phyloP scores from a whole-genome alignment of 2,329 filamentous ascomycete genomes.

The Delphinella strobiligena region DNA sequence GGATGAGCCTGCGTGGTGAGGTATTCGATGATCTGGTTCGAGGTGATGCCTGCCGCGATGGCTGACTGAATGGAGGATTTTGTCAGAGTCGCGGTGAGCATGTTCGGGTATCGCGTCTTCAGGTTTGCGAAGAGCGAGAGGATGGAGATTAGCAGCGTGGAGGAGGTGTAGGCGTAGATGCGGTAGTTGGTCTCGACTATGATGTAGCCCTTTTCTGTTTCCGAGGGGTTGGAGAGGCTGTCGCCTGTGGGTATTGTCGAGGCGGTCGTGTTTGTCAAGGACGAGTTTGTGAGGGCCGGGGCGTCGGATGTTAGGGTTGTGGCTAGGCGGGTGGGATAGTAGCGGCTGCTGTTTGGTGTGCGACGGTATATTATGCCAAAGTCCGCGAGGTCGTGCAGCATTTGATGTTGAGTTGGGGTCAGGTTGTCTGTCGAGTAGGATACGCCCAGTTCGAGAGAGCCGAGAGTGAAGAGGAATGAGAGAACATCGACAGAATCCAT shows the following conservation, averaged over 20 bases:
- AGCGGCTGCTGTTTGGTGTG: conserved; percentile 33
- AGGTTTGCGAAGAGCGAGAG: conserved; percentile 81
- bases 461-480: conserved; percentile 90
- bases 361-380: conserved; percentile 79
- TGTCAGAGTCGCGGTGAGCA: conserved; percentile 83
- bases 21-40: conserved; percentile 90
- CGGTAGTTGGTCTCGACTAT: conserved; percentile 98
- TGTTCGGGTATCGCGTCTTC: conserved; percentile 82
- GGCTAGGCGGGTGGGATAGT: conserved; percentile 86
- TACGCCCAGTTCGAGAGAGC: conserved; percentile 80
- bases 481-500: conserved; percentile 90
- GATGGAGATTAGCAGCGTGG: conserved; percentile 86
- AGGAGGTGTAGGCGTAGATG: conserved; percentile 91
- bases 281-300: conserved; percentile 57
- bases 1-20: conserved; percentile 87
- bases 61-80: conserved; percentile 79
- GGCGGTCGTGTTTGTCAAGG: conserved; percentile 52
- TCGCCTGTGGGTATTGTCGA: conserved; percentile 21
- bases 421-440: conserved; percentile 82
- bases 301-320: conserved; percentile 80
- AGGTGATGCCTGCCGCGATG: conserved; percentile 81
- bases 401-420: conserved; percentile 68
- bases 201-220: conserved; percentile 61
- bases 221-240: conserved; percentile 20
- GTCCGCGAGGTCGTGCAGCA: conserved; percentile 81